phyloP scores from a whole-genome alignment of 805 yeast species.

The Debaryomyces maramus region DNA sequence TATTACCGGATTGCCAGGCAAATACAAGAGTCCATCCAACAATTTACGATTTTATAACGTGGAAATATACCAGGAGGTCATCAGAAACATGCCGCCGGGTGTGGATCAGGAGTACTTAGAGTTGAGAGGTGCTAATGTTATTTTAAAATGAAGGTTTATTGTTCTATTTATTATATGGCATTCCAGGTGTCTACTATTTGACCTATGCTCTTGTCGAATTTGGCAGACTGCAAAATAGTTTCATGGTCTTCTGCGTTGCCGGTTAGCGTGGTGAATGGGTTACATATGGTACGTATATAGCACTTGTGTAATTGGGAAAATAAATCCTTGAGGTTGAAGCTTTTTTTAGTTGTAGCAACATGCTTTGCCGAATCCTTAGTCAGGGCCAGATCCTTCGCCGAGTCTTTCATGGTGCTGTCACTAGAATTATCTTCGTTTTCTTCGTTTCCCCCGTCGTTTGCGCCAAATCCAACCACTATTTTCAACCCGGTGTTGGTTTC shows the following conservation, averaged over 20 bases:
- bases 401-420: neutral
- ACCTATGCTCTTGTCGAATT: constrained; percentile 31
- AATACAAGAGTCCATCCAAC: constrained; percentile 71
- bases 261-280: constrained; percentile 52
- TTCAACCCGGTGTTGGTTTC: constrained; percentile 70
- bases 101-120: constrained; percentile 91
- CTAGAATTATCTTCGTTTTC: constrained; percentile 1
- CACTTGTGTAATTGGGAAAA: constrained; percentile 48
- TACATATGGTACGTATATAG: constrained; percentile 57
- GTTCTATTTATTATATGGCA: constrained; percentile 5
- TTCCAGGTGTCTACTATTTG: constrained; percentile 29
- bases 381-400: neutral
- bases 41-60: constrained; percentile 77
- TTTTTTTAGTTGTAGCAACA: constrained; percentile 2
- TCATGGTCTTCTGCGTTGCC: constrained; percentile 15
- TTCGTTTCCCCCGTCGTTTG: constrained; percentile 6
- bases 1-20: constrained; percentile 82
- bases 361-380: neutral
- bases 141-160: constrained; percentile 48
- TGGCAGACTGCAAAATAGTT: constrained; percentile 24
- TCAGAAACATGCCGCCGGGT: constrained; percentile 81
- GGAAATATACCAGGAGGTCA: constrained; percentile 74
- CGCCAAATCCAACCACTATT: constrained; percentile 54
- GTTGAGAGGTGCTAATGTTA: constrained; percentile 83
- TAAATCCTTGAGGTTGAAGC: constrained; percentile 18